Conservation (phyloP, 192 early-diverging fungal species). For the Backusella parvicylindrica region DNA sequence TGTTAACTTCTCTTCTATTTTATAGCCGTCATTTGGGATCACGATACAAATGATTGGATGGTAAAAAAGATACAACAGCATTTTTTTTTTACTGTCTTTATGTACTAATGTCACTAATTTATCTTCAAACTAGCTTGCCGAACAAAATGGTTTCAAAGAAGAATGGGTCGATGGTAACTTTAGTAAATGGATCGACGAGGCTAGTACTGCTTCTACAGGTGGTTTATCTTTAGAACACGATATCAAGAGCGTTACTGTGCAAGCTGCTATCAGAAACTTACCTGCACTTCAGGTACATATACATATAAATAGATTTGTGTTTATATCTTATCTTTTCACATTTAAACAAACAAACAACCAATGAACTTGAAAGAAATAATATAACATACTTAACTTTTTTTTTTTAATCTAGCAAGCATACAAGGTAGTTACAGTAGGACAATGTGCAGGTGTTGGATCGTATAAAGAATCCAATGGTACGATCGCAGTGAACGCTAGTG, state of each 20-base stretch:
- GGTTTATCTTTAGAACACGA: slow-evolving; percentile 52
- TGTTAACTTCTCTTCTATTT: too few species aligned
- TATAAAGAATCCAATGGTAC: slow-evolving; percentile 21
- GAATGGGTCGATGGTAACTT: slow-evolving; percentile 36
- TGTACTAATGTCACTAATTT: slow-evolving; percentile 1
- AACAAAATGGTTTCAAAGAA: slow-evolving; percentile 22
- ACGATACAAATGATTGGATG: slow-evolving; percentile 52
- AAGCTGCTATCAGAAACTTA: slow-evolving; percentile 39
- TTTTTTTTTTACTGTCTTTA: background rate
- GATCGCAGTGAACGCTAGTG: background rate
- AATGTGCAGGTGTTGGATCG: slow-evolving; percentile 17
- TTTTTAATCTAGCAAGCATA: slow-evolving; percentile 19
- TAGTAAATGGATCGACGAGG: slow-evolving; percentile 41
- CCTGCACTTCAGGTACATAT: slow-evolving; percentile 29
- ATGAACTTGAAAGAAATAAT: background rate
- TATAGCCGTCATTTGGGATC: slow-evolving; percentile 52
- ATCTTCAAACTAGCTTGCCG: background rate
- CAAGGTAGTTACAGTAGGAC: slow-evolving; percentile 27
- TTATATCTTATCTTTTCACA: background rate
- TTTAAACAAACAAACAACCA: background rate
- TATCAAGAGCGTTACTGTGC: slow-evolving; percentile 42
- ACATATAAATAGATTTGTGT: background rate
- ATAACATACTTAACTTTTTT: background rate
- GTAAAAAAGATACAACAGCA: background rate
- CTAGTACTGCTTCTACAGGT: slow-evolving; percentile 37